Percentiles rank a stretch among this genome's conserved stretches.
phyloP scores from a whole-genome alignment of 352 stramenopile species.

The Phytophthora idaei region DNA sequence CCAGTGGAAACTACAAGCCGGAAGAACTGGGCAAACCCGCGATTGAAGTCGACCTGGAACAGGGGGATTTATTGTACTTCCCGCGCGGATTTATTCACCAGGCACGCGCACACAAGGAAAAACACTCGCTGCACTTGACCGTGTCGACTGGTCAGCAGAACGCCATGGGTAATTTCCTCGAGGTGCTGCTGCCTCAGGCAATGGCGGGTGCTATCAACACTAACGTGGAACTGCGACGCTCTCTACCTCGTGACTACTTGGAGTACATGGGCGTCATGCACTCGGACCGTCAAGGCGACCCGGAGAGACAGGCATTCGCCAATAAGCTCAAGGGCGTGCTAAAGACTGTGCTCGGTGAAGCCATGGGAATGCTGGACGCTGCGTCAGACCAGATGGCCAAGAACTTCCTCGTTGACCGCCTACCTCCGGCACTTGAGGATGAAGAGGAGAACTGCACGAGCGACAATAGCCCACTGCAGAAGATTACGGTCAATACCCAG shows the following conservation, averaged over 20 bases:
- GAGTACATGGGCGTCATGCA: conserved; percentile 91
- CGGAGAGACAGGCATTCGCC: conserved; percentile 49
- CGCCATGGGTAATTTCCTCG: conserved; percentile 77
- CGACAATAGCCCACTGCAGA: conserved; percentile 77
- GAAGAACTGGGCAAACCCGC: conserved; percentile 81
- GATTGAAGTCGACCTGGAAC: conserved; percentile 81
- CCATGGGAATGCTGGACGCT: conserved; percentile 76
- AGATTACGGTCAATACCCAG: conserved; percentile 83
- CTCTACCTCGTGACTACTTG: conserved; percentile 87
- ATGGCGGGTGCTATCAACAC: conserved; percentile 60
- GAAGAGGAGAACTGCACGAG: conserved; percentile 84
- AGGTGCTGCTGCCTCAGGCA: conserved; percentile 67
- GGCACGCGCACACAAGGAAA: conserved; percentile 60
- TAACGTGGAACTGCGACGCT: conserved; percentile 67
- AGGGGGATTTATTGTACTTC: conserved; percentile 92
- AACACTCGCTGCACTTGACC: conserved; percentile 87
- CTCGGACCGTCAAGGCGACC: conserved; percentile 65
- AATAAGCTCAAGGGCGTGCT: conserved; percentile 64
- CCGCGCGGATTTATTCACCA: conserved; percentile 91
- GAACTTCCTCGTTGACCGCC: conserved; percentile 79
- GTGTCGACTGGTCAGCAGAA: conserved; percentile 91
- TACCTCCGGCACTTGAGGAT: conserved; percentile 74
- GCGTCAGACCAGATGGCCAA: conserved; percentile 84
- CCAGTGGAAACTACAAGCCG: conserved; percentile 77
- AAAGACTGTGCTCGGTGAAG: conserved; percentile 64